Evolutionary conservation across 1,284 basidiomycete genomes (phyloP), one percentile per base, ranked within the genome.

Genomic region (Boletus semigastroideus): DNA sequence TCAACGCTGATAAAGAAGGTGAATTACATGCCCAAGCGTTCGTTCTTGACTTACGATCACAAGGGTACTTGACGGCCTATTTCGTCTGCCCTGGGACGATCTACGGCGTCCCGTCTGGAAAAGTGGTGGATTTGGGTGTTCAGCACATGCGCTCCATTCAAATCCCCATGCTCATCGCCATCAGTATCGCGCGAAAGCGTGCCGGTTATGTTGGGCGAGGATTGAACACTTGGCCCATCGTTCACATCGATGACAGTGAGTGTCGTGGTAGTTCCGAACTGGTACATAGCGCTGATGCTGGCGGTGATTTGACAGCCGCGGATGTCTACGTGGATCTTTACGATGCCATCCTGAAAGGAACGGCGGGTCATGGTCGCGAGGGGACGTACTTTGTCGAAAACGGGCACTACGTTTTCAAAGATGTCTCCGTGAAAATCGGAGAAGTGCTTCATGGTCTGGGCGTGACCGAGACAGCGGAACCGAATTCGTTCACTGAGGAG

Each of bases 311-410:
- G 58, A 1, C 39, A 68, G 65, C 50, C 46, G 65, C 54, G 33
- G 63, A 72, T 52, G 50, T 65, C n/a, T 72, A 63, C 48, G 59
- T 65, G 44, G 38, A 69, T 28, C 47, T 77, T n/a, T 67, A 74
- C 38, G 59, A 66, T 1, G 65, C 52, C 10, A 55, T 67, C 58
- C 31, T 70, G 58, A 55, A 59, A 10, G 68, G 73, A 45, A 56
- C 52, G 12, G 62, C 67, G 0, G 61, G 62, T 0, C 78, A 82
- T 52, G 79, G 80, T 17, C 71, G 72, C 4, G 73, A 79, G 41
- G 81, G 82, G 1, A 71, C 66, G 46, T 82, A 79, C 64, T 79
- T 82, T 54, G 74, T 63, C 27, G 79, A 75, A 53, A 79, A 71
- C 38, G 78, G 74, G 14, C 74, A 82, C 53, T 72, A 79, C 48